Percentiles rank a stretch among this genome's conserved stretches.
Evolutionary conservation across 192 early-diverging fungal genomes (phyloP).

Genomic region (Paraglomus occultum): DNA sequence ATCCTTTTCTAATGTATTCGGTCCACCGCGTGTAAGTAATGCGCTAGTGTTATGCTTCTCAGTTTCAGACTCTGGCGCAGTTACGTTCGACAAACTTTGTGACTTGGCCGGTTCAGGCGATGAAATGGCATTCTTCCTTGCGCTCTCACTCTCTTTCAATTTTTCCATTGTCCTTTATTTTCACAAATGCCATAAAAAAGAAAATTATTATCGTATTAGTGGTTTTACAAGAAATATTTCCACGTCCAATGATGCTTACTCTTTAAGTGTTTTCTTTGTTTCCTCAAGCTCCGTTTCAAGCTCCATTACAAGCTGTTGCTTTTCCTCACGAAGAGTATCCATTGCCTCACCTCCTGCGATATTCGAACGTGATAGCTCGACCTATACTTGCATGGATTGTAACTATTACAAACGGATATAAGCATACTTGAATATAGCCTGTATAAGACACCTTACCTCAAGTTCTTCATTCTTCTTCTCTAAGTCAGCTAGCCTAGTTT

Average conservation of each 20-base stretch:
- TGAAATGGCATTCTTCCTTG: conserved; percentile 26
- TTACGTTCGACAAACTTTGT: too few species aligned
- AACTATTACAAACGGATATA: background rate
- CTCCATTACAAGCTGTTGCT: too few species aligned
- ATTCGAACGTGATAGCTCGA: conserved; percentile 40
- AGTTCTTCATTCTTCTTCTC: conserved; percentile 49
- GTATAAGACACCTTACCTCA: conserved; percentile 36
- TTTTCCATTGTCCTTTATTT: conserved; percentile 31
- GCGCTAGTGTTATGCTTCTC: too few species aligned
- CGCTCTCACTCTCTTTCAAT: conserved; percentile 32
- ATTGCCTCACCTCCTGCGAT: conserved; percentile 45
- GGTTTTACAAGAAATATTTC: too few species aligned
- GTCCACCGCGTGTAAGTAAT: too few species aligned
- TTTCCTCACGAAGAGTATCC: conserved; percentile 38
- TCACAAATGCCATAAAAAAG: too few species aligned
- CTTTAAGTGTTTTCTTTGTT: conserved; percentile 35
- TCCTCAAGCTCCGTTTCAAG: conserved; percentile 38
- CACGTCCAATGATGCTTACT: conserved; percentile 21
- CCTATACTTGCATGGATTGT: conserved; percentile 20
- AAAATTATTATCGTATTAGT: too few species aligned
- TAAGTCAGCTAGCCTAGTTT: conserved; percentile 46
- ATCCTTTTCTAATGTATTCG: conserved; percentile 25
- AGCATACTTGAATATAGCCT: too few species aligned
- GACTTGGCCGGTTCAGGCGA: too few species aligned
- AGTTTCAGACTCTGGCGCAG: background rate